phyloP scores from a whole-genome alignment of 2,329 filamentous ascomycete species.

The Trichoderma endophyticum region DNA sequence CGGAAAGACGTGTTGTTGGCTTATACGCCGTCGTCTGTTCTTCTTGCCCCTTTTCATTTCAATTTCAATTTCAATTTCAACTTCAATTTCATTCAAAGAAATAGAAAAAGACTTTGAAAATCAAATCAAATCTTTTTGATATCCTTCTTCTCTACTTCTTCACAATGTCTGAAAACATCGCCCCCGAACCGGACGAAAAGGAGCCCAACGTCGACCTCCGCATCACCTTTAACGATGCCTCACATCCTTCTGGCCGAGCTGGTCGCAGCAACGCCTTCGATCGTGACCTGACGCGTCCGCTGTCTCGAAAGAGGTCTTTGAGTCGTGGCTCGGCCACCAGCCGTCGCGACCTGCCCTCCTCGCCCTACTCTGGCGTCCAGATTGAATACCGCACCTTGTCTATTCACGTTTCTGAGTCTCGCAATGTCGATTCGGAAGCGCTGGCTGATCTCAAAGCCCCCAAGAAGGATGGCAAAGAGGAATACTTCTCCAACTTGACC shows the following conservation, averaged over 20 bases:
- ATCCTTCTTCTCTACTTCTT: neutral
- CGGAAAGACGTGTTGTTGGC: neutral
- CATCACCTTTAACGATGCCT: constrained; percentile 27
- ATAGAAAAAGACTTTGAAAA: neutral
- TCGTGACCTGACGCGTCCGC: constrained; percentile 21
- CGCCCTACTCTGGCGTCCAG: constrained; percentile 36
- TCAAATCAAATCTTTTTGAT: neutral
- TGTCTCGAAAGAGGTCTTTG: constrained; percentile 25
- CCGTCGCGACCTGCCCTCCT: constrained; percentile 29
- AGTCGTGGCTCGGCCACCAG: constrained; percentile 22
- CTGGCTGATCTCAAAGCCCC: constrained; percentile 27
- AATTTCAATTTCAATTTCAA: neutral
- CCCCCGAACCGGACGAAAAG: constrained; percentile 24
- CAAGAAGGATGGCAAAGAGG: constrained; percentile 33
- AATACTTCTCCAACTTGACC: constrained; percentile 42
- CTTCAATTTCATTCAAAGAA: neutral
- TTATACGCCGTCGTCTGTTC: neutral
- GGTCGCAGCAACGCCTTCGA: constrained; percentile 21
- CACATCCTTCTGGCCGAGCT: constrained; percentile 20
- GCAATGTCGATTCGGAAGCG: constrained; percentile 26
- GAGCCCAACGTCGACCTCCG: constrained; percentile 26
- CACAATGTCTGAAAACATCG: constrained; percentile 23
- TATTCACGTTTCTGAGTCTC: constrained; percentile 39
- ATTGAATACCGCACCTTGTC: constrained; percentile 42
- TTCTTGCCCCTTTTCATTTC: neutral